phyloP scores from a whole-genome alignment of 352 stramenopile genomes.

The Blastocystis sp. region DNA sequence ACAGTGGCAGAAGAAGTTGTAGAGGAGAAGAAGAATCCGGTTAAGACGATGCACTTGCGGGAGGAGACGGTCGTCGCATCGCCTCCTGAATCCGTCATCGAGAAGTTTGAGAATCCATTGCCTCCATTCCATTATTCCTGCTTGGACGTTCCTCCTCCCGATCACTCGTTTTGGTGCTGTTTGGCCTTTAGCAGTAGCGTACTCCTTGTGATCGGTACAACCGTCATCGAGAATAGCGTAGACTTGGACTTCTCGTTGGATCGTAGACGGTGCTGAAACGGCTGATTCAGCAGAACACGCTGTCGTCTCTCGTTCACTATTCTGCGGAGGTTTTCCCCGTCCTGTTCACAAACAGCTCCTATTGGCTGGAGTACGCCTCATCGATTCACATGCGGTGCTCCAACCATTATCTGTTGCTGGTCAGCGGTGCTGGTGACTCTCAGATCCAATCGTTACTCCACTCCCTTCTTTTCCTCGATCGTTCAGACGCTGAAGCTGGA shows the following conservation, averaged over 20 bases:
- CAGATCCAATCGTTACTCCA: constrained; percentile 16
- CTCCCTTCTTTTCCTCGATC: neutral
- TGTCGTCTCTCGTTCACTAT: neutral
- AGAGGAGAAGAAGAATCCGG: no score
- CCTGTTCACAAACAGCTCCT: constrained; percentile 13
- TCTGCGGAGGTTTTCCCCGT: neutral
- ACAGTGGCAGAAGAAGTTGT: no score
- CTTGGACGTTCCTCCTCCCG: neutral
- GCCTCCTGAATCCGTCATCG: neutral
- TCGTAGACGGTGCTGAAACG: constrained; percentile 1
- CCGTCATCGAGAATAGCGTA: constrained; percentile 24
- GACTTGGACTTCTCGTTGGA: neutral
- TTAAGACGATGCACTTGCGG: neutral
- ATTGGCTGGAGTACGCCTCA: neutral
- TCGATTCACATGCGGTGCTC: neutral
- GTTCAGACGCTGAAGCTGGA: neutral
- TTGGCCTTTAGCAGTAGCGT: neutral
- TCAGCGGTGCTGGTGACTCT: neutral
- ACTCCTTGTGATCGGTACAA: neutral
- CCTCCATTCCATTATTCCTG: neutral
- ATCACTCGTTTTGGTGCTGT: neutral
- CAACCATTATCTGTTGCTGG: neutral
- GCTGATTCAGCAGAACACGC: constrained; percentile 30
- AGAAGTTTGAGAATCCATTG: constrained; percentile 14
- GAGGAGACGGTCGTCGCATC: neutral